Percentiles rank a stretch among this genome's conserved stretches.
These are phyloP conservation scores for Phytophthora aleatoria DNA, from an alignment of 352 stramenopile genomes.

Conservation along the genomic window DNA sequence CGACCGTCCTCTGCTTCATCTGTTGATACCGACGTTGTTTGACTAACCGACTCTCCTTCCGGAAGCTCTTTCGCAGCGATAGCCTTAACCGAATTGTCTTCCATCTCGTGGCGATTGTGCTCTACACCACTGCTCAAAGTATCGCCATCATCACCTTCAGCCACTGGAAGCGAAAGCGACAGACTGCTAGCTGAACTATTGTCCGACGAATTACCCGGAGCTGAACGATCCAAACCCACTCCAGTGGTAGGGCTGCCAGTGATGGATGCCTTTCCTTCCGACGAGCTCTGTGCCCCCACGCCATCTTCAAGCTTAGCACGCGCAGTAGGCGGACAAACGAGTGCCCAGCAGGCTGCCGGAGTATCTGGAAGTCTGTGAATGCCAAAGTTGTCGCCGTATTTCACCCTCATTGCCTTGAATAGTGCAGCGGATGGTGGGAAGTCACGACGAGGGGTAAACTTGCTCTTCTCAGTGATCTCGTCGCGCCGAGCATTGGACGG, in stretches of 20 bases:
- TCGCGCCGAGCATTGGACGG: constrained; percentile 64
- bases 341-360: constrained; percentile 72
- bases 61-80: constrained; percentile 20
- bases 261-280: constrained; percentile 16
- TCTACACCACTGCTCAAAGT: constrained; percentile 3
- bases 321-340: constrained; percentile 68
- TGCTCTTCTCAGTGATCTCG: constrained; percentile 81
- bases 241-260: constrained; percentile 1
- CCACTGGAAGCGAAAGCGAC: not conserved
- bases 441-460: constrained; percentile 79
- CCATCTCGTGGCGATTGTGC: constrained; percentile 14
- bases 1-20: constrained; percentile 53
- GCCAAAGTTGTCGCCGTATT: constrained; percentile 81
- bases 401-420: constrained; percentile 86
- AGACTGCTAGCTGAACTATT: constrained; percentile 14
- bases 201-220: not conserved
- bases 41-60: constrained; percentile 23
- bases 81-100: constrained; percentile 14
- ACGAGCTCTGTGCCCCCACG: constrained; percentile 11
- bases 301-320: constrained; percentile 69
- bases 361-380: constrained; percentile 78
- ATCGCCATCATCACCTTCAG: constrained; percentile 5
- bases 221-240: constrained; percentile 1
- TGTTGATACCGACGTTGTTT: constrained; percentile 36
- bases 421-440: constrained; percentile 84